These are phyloP conservation scores for Solanum hybrid DNA, from an alignment of 305 asterid species.

Conservation along the genomic window DNA sequence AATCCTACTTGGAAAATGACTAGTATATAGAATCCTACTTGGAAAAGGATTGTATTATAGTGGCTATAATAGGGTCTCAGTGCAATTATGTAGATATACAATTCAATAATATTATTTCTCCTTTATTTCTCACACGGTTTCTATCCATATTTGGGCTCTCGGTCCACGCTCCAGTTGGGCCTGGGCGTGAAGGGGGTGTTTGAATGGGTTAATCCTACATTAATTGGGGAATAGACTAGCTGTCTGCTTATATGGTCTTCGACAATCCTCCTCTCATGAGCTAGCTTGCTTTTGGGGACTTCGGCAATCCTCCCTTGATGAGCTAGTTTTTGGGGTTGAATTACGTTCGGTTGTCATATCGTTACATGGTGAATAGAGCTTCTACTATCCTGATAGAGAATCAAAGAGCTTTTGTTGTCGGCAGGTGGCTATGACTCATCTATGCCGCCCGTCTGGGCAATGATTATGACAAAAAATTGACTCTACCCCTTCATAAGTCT, in stretches of 20 bases:
- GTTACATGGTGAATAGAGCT: not conserved
- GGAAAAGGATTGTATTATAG: not conserved
- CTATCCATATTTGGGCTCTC: not conserved
- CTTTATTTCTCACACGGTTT: not conserved
- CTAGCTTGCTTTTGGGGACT: not conserved
- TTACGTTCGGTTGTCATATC: fast-evolving
- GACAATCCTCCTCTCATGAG: not conserved
- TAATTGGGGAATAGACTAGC: not conserved
- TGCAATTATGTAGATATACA: not conserved
- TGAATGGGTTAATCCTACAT: not conserved
- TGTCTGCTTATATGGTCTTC: not conserved
- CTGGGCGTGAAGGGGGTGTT: not conserved
- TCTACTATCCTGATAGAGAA: not conserved
- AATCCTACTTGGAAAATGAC: not conserved
- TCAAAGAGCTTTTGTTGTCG: not conserved
- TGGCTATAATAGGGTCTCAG: not conserved
- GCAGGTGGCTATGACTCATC: not conserved
- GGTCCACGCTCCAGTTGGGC: not conserved
- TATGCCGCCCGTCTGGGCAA: not conserved
- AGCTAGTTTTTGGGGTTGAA: not conserved
- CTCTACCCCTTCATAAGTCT: not conserved
- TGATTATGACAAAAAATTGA: not conserved
- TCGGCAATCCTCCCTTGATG: not conserved
- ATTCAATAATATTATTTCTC: not conserved
- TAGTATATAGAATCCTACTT: not conserved